phyloP scores from a whole-genome alignment of 768 basidiomycete species.

The Exsudoporus frostii region DNA sequence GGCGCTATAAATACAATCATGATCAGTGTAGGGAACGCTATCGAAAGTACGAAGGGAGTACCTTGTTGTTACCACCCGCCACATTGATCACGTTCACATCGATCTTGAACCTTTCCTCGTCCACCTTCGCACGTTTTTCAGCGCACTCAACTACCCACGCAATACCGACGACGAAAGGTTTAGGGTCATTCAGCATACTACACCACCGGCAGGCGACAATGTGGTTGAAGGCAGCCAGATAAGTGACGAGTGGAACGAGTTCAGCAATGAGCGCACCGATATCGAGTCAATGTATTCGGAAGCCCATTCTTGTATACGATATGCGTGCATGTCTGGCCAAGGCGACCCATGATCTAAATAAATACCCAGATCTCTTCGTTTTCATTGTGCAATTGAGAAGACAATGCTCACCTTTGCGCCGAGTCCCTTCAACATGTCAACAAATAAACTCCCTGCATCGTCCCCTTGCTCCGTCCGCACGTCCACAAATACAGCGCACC shows the following conservation, averaged over 20 bases:
- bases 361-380: background rate
- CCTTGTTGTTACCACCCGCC: constrained; percentile 63
- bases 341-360: constrained; percentile 60
- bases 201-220: background rate
- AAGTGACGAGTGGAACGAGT: background rate
- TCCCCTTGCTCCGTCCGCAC: constrained; percentile 73
- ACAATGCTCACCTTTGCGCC: constrained; percentile 68
- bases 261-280: constrained; percentile 45
- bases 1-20: constrained; percentile 46
- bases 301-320: constrained; percentile 83
- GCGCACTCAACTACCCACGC: constrained; percentile 89
- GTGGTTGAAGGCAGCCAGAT: background rate
- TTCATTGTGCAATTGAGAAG: background rate
- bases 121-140: constrained; percentile 60
- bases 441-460: constrained; percentile 76
- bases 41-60: constrained; percentile 22
- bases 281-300: constrained; percentile 68
- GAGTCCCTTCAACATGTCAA: constrained; percentile 74
- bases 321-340: constrained; percentile 75
- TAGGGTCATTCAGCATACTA: constrained; percentile 62
- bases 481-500: constrained; percentile 82
- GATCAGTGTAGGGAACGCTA: background rate
- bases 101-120: constrained; percentile 63
- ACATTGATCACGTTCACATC: constrained; percentile 58
- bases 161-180: constrained; percentile 77